phyloP scores from a whole-genome alignment of 257 asterid genomes.

The Cynanchum wilfordii region DNA sequence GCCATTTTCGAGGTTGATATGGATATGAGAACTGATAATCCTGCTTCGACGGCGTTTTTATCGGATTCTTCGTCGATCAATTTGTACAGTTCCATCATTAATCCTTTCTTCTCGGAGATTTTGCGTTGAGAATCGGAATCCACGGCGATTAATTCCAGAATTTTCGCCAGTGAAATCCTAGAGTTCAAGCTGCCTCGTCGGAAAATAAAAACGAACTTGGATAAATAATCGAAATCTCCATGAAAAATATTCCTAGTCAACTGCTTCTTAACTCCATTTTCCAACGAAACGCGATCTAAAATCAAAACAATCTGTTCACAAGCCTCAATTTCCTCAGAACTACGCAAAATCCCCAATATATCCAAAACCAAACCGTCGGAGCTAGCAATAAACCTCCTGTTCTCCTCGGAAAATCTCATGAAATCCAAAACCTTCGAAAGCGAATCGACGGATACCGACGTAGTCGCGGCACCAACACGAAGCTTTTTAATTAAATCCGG shows the following conservation, averaged over 20 bases:
- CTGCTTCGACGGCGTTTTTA: conserved; percentile 36
- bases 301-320: conserved; percentile 46
- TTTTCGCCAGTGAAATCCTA: conserved; percentile 50
- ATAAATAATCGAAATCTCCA: conserved; percentile 29
- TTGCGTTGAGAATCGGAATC: conserved; percentile 53
- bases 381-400: conserved; percentile 41
- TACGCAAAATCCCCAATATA: conserved; percentile 29
- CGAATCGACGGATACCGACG: conserved; percentile 19
- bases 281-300: conserved; percentile 47
- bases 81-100: conserved; percentile 46
- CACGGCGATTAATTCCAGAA: conserved; percentile 43
- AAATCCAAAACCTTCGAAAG: conserved; percentile 38
- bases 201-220: conserved; percentile 36
- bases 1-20: conserved; percentile 48
- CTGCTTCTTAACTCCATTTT: conserved; percentile 36
- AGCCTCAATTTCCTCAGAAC: conserved; percentile 35
- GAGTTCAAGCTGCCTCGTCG: conserved; percentile 47
- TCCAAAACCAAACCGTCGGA: conserved; percentile 31
- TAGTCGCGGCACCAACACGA: neutral
- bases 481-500: conserved; percentile 27
- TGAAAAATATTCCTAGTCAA: conserved; percentile 35
- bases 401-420: conserved; percentile 44
- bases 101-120: conserved; percentile 43
- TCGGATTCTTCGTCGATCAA: conserved; percentile 30
- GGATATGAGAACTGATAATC: conserved; percentile 48